A percentile compares a stretch with the other conserved stretches of the same genome.
phyloP scores from a whole-genome alignment of 129 eudicot genomes.

The Escallonia rubra region DNA sequence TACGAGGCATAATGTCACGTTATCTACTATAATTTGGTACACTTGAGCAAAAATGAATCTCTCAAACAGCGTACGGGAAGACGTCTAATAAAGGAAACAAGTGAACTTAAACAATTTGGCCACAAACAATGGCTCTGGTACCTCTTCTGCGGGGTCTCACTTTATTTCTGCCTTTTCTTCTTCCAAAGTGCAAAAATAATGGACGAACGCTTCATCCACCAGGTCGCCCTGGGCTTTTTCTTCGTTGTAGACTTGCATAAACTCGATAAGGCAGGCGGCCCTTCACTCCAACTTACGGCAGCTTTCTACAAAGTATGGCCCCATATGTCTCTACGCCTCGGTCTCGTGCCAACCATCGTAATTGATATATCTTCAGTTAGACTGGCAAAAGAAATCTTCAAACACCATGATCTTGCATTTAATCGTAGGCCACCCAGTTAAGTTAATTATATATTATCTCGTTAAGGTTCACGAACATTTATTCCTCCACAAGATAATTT shows the following conservation, averaged over 20 bases:
- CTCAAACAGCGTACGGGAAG: too few species aligned
- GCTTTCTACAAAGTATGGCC: slow-evolving; percentile 22
- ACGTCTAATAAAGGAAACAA: too few species aligned
- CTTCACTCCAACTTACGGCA: slow-evolving; percentile 13
- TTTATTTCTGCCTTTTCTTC: slow-evolving; percentile 8
- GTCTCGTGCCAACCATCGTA: slow-evolving; percentile 10
- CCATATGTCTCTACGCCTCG: slow-evolving; percentile 24
- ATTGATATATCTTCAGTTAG: slow-evolving; percentile 16
- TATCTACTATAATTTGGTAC: too few species aligned
- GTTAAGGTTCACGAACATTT: too few species aligned
- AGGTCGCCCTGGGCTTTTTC: slow-evolving; percentile 28
- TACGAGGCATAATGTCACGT: too few species aligned
- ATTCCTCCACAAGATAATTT: too few species aligned
- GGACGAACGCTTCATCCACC: slow-evolving; percentile 12
- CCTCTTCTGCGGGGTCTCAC: neutral
- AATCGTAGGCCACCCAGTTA: slow-evolving; percentile 22
- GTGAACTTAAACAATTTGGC: neutral
- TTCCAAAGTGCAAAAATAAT: neutral
- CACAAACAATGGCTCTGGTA: neutral
- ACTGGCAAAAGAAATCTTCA: slow-evolving; percentile 21
- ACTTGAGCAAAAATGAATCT: too few species aligned
- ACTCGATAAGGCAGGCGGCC: slow-evolving; percentile 6
- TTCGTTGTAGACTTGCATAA: slow-evolving; percentile 32
- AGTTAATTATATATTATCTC: too few species aligned
- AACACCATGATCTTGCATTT: slow-evolving; percentile 31